Conservation (phyloP, 2,329 filamentous ascomycete species). For the Pseudocercospora fijiensis region DNA sequence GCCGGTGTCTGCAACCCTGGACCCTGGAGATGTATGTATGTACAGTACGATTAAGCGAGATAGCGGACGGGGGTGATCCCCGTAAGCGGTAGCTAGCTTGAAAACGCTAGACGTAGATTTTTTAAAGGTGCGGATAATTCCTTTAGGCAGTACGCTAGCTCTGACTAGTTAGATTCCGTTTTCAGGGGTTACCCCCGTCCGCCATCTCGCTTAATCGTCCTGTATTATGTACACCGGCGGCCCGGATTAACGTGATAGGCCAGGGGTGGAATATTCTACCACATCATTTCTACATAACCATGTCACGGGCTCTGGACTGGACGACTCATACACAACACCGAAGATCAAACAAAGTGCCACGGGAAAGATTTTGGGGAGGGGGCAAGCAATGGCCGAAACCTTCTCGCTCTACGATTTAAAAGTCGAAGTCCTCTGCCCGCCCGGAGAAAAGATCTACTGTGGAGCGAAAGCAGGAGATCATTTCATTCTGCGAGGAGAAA, state of each 20-base stretch:
- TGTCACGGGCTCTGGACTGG: background rate
- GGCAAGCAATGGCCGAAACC: conserved; percentile 13
- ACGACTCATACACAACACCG: background rate
- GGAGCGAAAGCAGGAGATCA: conserved; percentile 27
- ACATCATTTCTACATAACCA: too few species aligned
- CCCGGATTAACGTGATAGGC: background rate
- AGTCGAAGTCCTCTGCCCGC: conserved; percentile 26
- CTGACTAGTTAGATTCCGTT: too few species aligned
- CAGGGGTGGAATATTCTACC: too few species aligned
- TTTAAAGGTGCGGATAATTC: too few species aligned
- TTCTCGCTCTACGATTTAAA: conserved; percentile 26
- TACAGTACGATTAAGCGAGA: too few species aligned
- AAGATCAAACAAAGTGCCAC: background rate
- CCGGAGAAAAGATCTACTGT: conserved; percentile 25
- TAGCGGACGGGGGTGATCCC: too few species aligned
- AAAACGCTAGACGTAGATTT: too few species aligned
- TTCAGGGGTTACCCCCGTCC: too few species aligned
- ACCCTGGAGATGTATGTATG: background rate
- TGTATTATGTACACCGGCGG: background rate
- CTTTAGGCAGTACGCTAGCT: too few species aligned
- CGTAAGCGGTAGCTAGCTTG: too few species aligned
- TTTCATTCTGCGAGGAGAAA: conserved; percentile 27
- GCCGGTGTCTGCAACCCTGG: background rate
- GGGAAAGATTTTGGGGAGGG: background rate
- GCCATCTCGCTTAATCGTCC: too few species aligned